Evolutionary conservation across 768 basidiomycete species (phyloP).

Genomic region (Agaricus sinodeliciosus): DNA sequence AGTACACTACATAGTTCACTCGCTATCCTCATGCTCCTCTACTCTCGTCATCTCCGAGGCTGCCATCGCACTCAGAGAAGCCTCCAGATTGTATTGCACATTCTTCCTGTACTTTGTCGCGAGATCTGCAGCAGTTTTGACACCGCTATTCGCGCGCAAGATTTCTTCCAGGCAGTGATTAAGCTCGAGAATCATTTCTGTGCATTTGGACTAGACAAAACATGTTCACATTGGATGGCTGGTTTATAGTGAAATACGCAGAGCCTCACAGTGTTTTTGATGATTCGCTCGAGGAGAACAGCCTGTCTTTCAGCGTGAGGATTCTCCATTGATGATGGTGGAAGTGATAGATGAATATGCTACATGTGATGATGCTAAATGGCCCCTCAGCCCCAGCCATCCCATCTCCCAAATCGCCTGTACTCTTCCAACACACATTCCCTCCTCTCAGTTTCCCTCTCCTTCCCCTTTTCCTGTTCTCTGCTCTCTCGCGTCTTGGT

Average conservation of each 20-base stretch:
- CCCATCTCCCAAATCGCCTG: slow-evolving; percentile 80
- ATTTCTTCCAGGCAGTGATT: slow-evolving; percentile 90
- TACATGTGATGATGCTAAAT: not conserved
- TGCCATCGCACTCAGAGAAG: slow-evolving; percentile 29
- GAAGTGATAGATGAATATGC: not conserved
- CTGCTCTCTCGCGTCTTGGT: slow-evolving; percentile 55
- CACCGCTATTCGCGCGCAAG: slow-evolving; percentile 65
- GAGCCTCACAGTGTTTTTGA: slow-evolving; percentile 75
- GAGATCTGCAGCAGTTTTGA: slow-evolving; percentile 78
- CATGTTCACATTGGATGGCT: not conserved
- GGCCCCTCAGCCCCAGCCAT: slow-evolving; percentile 62
- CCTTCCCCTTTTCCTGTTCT: slow-evolving; percentile 52
- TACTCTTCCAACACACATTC: slow-evolving; percentile 73
- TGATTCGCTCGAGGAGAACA: slow-evolving; percentile 81
- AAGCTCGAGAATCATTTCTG: slow-evolving; percentile 83
- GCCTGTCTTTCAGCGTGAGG: slow-evolving; percentile 92
- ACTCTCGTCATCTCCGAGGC: not conserved
- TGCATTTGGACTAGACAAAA: slow-evolving; percentile 77
- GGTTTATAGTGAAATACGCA: not conserved
- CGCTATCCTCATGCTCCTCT: not conserved
- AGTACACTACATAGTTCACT: not conserved
- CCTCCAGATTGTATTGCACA: slow-evolving; percentile 86
- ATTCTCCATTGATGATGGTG: slow-evolving; percentile 66
- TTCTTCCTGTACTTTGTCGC: slow-evolving; percentile 87
- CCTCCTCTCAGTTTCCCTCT: slow-evolving; percentile 26